These are phyloP conservation scores for Reticulascus tulasneorum DNA, from an alignment of 2,329 filamentous ascomycete species.

Conservation along the genomic window DNA sequence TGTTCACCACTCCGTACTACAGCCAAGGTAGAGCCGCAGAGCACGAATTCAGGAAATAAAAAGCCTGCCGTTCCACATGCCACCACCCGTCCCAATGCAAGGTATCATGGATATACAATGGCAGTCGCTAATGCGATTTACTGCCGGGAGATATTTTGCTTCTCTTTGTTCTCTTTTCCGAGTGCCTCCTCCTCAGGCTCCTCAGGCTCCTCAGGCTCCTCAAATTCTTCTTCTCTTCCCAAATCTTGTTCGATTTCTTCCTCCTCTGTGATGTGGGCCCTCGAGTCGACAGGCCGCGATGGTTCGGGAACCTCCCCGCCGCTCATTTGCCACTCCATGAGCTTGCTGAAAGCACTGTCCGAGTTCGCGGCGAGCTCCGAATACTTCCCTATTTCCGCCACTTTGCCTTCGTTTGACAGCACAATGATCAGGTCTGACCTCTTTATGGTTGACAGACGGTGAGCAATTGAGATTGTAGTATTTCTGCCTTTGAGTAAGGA, in stretches of 20 bases:
- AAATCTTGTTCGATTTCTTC: slow-evolving; percentile 50
- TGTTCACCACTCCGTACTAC: too few species aligned
- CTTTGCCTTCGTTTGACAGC: slow-evolving; percentile 77
- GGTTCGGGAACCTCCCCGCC: slow-evolving; percentile 62
- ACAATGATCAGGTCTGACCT: slow-evolving; percentile 93
- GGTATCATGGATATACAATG: too few species aligned
- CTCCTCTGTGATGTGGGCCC: slow-evolving; percentile 42
- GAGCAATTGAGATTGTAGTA: slow-evolving; percentile 96
- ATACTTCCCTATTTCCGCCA: slow-evolving; percentile 89
- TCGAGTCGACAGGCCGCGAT: slow-evolving; percentile 21
- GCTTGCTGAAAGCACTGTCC: slow-evolving; percentile 81
- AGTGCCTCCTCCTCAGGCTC: slow-evolving; percentile 9
- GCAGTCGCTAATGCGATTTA: background rate
- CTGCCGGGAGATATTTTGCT: slow-evolving; percentile 7
- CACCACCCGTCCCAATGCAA: too few species aligned
- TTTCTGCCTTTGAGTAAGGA: slow-evolving; percentile 80
- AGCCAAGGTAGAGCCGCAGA: too few species aligned
- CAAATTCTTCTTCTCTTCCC: slow-evolving; percentile 31
- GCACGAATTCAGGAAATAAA: too few species aligned
- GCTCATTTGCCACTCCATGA: slow-evolving; percentile 99
- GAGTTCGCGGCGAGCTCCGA: slow-evolving; percentile 67
- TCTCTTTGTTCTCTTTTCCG: slow-evolving; percentile 10
- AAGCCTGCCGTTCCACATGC: too few species aligned
- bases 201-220: slow-evolving; percentile 19
- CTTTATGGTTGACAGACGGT: slow-evolving; percentile 94